Evolutionary conservation across 108 stramenopile genomes (phyloP).

Genomic region (Nitzschia putrida): DNA sequence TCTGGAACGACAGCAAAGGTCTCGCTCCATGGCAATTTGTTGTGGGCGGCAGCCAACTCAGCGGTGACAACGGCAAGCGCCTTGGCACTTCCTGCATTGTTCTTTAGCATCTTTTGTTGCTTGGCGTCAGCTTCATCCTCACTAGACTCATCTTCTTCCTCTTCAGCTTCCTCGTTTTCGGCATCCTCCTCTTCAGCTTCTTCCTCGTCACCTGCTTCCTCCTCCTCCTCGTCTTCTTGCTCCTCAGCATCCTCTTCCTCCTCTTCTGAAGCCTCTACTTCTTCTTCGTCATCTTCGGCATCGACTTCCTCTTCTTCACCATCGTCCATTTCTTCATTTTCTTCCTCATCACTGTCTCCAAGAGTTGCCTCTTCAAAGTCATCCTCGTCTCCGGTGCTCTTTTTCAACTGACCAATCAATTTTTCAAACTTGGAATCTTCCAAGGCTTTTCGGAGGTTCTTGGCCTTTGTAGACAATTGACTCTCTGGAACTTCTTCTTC

Average conservation of each 20-base stretch:
- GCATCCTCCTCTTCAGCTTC: slow-evolving; percentile 24
- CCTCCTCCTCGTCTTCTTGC: slow-evolving; percentile 32
- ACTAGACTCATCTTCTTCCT: slow-evolving; percentile 30
- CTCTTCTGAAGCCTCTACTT: slow-evolving; percentile 33
- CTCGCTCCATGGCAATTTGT: slow-evolving; percentile 71
- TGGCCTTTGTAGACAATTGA: slow-evolving; percentile 60
- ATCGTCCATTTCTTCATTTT: slow-evolving; percentile 42
- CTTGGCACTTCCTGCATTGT: slow-evolving; percentile 38
- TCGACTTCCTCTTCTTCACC: slow-evolving; percentile 41
- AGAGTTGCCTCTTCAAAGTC: slow-evolving; percentile 49
- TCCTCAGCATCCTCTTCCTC: slow-evolving; percentile 36
- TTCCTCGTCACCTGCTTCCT: slow-evolving; percentile 25
- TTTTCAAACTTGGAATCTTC: slow-evolving; percentile 49
- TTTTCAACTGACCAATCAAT: slow-evolving; percentile 26
- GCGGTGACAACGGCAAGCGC: slow-evolving; percentile 46
- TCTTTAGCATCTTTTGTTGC: slow-evolving; percentile 17
- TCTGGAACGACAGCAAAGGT: slow-evolving; percentile 69
- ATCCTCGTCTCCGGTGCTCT: slow-evolving; percentile 27
- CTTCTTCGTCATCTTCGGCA: slow-evolving; percentile 34
- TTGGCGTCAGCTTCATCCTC: slow-evolving; percentile 38
- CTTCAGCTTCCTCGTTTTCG: slow-evolving; percentile 24
- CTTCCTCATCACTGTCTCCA: slow-evolving; percentile 50
- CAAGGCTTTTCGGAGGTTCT: slow-evolving; percentile 53
- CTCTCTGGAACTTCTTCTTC: slow-evolving; percentile 42
- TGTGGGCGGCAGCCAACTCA: slow-evolving; percentile 36